Evolutionary conservation across 2,329 filamentous ascomycete genomes (phyloP), one percentile per base, ranked within the genome.

Genomic region (Aspergillus costaricaensis): DNA sequence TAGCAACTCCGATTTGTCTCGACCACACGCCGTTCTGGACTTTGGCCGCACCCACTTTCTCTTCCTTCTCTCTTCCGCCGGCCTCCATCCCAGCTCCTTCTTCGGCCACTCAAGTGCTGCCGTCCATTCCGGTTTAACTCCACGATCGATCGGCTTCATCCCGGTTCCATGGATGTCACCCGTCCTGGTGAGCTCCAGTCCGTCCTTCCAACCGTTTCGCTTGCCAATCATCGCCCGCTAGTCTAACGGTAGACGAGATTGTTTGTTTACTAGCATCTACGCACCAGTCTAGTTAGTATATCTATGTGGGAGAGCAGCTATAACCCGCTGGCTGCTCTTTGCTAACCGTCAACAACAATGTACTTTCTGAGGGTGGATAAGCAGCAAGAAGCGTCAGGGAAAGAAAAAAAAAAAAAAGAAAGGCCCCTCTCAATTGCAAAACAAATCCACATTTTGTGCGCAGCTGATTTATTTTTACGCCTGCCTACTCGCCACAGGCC

Each of bases 111-210:
- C 52, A 55, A 23, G 21, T 25, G 52, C 52, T 23, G 12, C 12
- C 52, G 15, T 44, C 53, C 39, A 5, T 53, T 44, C 39, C 38
- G 30, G 52, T 23, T 38, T 30, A 36, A 50, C 44, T 60, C 36
- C 58, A 57, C 36, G 58, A 57, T 56, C 58, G 47, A 60, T 57
- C 58, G 47, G 25, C 54, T 36, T 55, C 41, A 47, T 59, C 38
- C 57, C 57, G 47, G 57, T 55, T 55, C 57, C 57, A 59, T 55
- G 57, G 57, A 55, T 59, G 32, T 54, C 43, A 39, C 51, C 51
- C 49, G 48, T 58, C 32, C 51, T 44, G 41, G 25, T 44, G 39
- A 43, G 38, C 17, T 41, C 51, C 23, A 52, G 43, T 58, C 32
- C 32, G 32, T 19, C 32, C 21, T 44, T 23, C 43, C 32, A 25